Base-by-base conservation (phyloP, 208 protist species). In the Kentomonas sorsogonicus region DNA sequence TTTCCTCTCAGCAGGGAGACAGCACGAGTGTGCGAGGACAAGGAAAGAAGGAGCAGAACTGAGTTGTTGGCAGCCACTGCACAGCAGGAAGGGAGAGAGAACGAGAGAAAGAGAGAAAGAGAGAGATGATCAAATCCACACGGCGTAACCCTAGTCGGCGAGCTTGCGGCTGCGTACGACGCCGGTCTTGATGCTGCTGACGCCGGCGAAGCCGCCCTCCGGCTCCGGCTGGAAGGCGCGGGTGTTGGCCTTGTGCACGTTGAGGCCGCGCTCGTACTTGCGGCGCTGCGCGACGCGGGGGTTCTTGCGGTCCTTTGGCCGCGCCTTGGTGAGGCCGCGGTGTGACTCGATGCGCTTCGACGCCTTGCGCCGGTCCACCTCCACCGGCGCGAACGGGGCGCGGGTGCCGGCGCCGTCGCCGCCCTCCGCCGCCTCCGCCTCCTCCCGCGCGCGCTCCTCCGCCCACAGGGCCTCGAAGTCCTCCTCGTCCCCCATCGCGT, bases 251-350 rank as follows among this genome's bases (percentile, higher is more conserved):
- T 92, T 92, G 65, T 92, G 85, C 20, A 91, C 79, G 31, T 77
- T 84, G 65, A 93, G 72, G 31, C 85, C 83, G 20, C 81, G 79
- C 66, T 92, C 82, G 59, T 92, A 92, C 76, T 95, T 95, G 60
- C 82, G 79, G 20, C 89, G 77, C 69, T 92, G 89, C 23, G 84
- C 85, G 11, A 91, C 78, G 39, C 89, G 82, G 1, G 89, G 89
- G 18, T 79, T 95, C 70, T 95, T 95, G 63, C 89, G 81, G 51
- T 95, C 89, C 71, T 91, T 91, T 45, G 89, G 89, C 1, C 89
- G 79, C 9, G 88, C 48, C 75, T 85, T 88, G 9, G 88, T 95
- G 60, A 95, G 84, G 25, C 88, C 88, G 23, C 89, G 77, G 70
- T 95, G 89, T 0, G 83, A 77, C 69, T 95, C 85, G 36, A 95